Evolutionary conservation across 441 rosid genomes (phyloP), one percentile per base, ranked within the genome.

Genomic region (Macaranga tanarius): DNA sequence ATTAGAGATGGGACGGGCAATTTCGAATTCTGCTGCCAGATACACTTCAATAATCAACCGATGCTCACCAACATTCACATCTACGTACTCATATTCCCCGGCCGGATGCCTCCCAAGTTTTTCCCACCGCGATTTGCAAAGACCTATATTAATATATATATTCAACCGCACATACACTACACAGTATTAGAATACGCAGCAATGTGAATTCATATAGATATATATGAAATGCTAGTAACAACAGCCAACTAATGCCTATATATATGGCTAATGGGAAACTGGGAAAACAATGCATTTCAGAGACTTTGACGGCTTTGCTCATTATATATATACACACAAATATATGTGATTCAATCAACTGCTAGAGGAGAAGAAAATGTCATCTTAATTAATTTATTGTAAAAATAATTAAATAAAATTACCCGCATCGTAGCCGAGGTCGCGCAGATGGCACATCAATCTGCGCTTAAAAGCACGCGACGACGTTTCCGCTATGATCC

Each of bases 51-150:
- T 79, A 7, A 94, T 84, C 55, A 78, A 88, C 20, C 93, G 95
- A 34, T 61, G 74, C 11, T 77, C 82, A 0, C 52, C 77, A 8
- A 67, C 69, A 44, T 83, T 88, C 55, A 75, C 74, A 2, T 86
- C 87, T 0, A 94, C 73, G 58, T 87, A 92, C 19, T 90, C 88
- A 62, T 89, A 83, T 9, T 76, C 80, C 60, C 98, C 97, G 0
- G 88, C 78, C 0, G 87, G 92, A 56, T 82, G 68, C 77, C 79
- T 72, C 8, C 86, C 86, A 12, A 79, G 78, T 82, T 76, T 92
- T 79, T 89, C 95, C 98, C 97, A 90, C 58, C 80, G 80, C 0
- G 96, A 86, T 74, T 90, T 90, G 97, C 97, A 93, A 2, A 93
- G 87, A 56, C 98, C 97, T 91, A 77, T 20, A n/a, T 9, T n/a